Conservation (phyloP, 768 basidiomycete genomes). For the Suillus sp. region DNA sequence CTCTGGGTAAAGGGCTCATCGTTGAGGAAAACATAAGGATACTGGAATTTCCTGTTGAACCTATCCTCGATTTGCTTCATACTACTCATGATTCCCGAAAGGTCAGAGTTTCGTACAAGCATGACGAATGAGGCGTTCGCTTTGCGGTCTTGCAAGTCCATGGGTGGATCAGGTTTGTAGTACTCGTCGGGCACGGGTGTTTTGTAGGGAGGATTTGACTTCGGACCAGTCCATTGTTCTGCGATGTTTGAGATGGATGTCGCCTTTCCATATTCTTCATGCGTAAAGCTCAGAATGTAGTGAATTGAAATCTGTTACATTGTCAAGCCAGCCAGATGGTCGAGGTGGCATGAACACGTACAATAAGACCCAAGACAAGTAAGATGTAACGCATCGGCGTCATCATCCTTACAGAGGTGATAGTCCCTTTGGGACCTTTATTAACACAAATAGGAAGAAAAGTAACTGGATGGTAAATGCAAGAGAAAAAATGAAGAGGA, state of each 20-base stretch:
- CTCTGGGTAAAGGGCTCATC: constrained; percentile 76
- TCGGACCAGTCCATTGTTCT: constrained; percentile 24
- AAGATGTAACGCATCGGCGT: constrained; percentile 62
- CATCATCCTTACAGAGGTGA: constrained; percentile 44
- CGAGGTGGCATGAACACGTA: constrained; percentile 32
- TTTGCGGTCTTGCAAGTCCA: constrained; percentile 50
- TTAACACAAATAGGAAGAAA: constrained; percentile 6
- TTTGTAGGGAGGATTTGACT: constrained; percentile 49
- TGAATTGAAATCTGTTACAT: constrained; percentile 39
- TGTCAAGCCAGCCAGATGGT: constrained; percentile 15
- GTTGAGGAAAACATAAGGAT: constrained; percentile 90
- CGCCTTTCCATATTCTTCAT: constrained; percentile 44
- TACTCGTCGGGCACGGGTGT: constrained; percentile 62
- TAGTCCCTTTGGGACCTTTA: constrained; percentile 10
- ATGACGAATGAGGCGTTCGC: constrained; percentile 86
- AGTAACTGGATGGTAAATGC: constrained; percentile 2
- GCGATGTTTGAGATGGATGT: constrained; percentile 40
- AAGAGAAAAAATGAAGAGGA: constrained; percentile 3
- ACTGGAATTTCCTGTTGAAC: constrained; percentile 78
- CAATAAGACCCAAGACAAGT: constrained; percentile 48
- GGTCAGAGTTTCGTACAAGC: constrained; percentile 69
- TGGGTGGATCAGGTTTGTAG: constrained; percentile 43
- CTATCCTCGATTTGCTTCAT: constrained; percentile 82
- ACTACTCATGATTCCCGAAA: constrained; percentile 58
- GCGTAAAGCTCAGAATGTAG: constrained; percentile 44